Evolutionary conservation across 148 eudicot species (phyloP), one percentile per base, ranked within the genome.

Genomic region (Heliamphora exappendiculata): DNA sequence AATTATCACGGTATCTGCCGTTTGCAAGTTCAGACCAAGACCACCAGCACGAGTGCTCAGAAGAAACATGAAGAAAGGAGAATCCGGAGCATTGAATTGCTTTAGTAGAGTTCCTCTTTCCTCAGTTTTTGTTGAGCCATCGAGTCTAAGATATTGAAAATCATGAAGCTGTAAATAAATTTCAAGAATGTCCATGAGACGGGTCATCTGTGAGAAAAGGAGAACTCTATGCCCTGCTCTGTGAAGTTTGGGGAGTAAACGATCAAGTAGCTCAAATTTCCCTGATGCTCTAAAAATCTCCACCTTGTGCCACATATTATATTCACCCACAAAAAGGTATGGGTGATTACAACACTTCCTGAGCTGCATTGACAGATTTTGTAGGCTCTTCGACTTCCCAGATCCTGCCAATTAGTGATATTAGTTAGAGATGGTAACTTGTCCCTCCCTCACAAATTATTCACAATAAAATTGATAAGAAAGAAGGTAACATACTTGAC

Each of bases 1-100:
- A 64, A 95, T 95, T 29, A 95, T 91, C 50, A 95, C 99, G 0
- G 99, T 95, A 83, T 95, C 99, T 53, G 99, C 99, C 17, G 97
- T 92, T 81, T 95, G 99, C 72, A 95, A 80, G 79, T 95, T 95
- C 64, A 95, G 84, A 71, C 99, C 99, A 53, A 95, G 94, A 63
- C 99, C 99, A 47, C 99, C 99, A 76, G 99, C 99, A n/a, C 99
- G 96, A 33, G 99, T 95, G 83, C 99, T 95, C 82, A 95, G 82
- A 80, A 92, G 96, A 91, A 95, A 95, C 81, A 95, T 84, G 87
- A 95, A 95, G 76, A 85, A 93, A 19, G 99, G 97, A 80, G 99
- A 95, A 78, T 95, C 89, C 2, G 94, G 93, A 44, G 96, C 97
- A 81, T 95, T 95, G 57, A 95, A 95, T 80, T 88, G 85, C 80